These are phyloP conservation scores for Saccharum spontaneum DNA, from an alignment of 176 grass and related monocot species.

Conservation along the genomic window DNA sequence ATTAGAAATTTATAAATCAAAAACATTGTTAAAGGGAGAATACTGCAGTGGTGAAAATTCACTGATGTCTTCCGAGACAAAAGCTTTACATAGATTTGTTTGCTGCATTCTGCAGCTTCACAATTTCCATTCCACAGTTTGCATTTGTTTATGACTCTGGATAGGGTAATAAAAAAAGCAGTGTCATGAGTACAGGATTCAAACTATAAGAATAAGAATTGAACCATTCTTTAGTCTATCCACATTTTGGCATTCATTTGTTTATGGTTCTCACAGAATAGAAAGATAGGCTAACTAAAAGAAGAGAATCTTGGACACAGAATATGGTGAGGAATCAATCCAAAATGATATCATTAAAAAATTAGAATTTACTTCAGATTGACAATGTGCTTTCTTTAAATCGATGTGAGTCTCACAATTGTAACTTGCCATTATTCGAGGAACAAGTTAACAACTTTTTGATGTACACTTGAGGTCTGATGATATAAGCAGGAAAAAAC, in stretches of 20 bases:
- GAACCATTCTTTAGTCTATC: background rate
- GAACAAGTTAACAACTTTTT: background rate
- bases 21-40: background rate
- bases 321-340: no score
- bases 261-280: background rate
- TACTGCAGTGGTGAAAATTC: background rate
- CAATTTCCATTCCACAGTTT: no score
- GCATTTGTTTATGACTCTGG: background rate
- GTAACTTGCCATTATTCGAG: background rate
- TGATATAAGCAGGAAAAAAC: no score
- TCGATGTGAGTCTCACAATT: background rate
- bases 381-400: no score
- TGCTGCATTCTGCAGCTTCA: no score
- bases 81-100: background rate
- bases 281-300: background rate
- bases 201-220: background rate
- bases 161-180: background rate
- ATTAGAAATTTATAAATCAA: background rate
- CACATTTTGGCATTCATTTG: background rate
- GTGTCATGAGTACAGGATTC: background rate
- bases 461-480: background rate
- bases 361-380: no score
- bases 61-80: background rate
- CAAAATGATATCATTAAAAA: no score
- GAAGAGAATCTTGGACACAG: no score